Percentiles rank a stretch among this genome's conserved stretches.
phyloP scores from a whole-genome alignment of 2,329 filamentous ascomycete genomes.

The Chalaropsis thielavioides region DNA sequence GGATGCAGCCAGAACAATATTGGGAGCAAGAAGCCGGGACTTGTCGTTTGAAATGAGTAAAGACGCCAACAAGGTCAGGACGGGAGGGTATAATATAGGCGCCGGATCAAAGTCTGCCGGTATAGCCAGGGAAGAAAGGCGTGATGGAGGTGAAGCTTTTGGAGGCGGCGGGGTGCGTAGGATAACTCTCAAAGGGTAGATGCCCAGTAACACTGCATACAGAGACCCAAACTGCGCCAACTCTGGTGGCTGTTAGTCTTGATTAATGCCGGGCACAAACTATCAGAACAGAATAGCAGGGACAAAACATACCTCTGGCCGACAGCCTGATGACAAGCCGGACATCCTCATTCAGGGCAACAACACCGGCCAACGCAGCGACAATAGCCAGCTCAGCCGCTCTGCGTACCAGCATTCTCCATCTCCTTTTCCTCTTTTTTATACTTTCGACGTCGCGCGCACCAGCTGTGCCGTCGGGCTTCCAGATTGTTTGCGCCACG shows the following conservation, averaged over 20 bases:
- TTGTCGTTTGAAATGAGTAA: constrained; percentile 54
- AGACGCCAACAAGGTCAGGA: constrained; percentile 62
- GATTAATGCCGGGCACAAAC: too few species aligned
- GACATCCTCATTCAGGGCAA: constrained; percentile 34
- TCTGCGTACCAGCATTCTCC: constrained; percentile 38
- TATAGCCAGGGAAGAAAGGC: constrained; percentile 34
- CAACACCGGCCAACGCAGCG: constrained; percentile 33
- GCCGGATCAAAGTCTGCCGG: constrained; percentile 80
- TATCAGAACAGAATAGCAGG: too few species aligned
- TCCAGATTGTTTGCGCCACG: constrained; percentile 29
- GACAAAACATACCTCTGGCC: background rate
- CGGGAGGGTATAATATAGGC: constrained; percentile 71
- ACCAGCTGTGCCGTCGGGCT: background rate
- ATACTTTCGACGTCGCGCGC: constrained; percentile 16
- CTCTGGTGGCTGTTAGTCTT: constrained; percentile 26
- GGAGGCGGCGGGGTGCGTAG: constrained; percentile 33
- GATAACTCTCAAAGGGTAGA: constrained; percentile 48
- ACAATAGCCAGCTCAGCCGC: constrained; percentile 39
- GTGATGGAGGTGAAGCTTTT: constrained; percentile 27
- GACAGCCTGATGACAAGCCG: background rate
- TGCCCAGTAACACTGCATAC: constrained; percentile 29
- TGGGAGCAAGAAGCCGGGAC: constrained; percentile 51
- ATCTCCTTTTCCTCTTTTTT: constrained; percentile 25
- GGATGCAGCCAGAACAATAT: constrained; percentile 66
- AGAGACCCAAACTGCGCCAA: constrained; percentile 28